These are phyloP conservation scores for Phragmites australis DNA, from an alignment of 176 grass and related monocot species.

Conservation along the genomic window DNA sequence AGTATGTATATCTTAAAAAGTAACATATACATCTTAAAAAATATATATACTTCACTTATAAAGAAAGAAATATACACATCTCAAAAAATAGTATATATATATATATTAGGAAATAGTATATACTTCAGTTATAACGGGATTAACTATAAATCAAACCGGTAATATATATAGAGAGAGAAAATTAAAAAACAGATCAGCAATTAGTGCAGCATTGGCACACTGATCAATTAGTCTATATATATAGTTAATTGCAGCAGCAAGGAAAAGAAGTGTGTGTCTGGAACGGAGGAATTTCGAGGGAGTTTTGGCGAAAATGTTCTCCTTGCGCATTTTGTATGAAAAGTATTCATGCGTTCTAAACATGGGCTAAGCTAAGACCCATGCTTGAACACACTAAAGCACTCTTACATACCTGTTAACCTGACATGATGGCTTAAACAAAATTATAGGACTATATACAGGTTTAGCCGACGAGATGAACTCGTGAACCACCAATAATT, in stretches of 20 bases:
- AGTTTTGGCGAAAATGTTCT: neutral
- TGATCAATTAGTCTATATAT: neutral
- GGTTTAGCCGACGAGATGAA: no score
- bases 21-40: no score
- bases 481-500: conserved; percentile 41
- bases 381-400: neutral
- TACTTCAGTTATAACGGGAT: no score
- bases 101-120: no score
- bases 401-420: neutral
- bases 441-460: no score
- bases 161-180: neutral
- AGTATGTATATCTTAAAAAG: no score
- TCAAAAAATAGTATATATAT: no score
- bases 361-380: neutral
- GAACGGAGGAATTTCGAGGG: neutral
- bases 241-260: neutral
- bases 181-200: neutral
- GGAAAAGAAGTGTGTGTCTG: neutral
- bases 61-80: no score
- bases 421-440: conserved; percentile 18
- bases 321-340: no score
- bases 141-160: no score
- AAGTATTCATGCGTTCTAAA: neutral
- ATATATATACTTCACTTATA: no score
- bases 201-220: neutral